These are phyloP conservation scores for Sphenostylis stenocarpa DNA, from an alignment of 306 rosid genomes.

Conservation along the genomic window DNA sequence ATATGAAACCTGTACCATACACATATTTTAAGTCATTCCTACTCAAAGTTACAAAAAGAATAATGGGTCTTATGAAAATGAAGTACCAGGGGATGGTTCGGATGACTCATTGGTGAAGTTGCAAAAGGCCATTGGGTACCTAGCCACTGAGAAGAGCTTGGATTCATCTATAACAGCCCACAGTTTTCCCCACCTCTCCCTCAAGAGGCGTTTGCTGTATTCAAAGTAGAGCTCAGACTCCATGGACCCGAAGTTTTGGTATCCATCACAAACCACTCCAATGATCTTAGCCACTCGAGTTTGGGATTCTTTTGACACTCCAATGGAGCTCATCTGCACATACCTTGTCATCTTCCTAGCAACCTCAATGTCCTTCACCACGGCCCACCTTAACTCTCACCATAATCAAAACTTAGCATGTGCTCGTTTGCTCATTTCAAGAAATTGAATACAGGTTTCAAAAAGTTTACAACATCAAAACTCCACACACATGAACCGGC, in stretches of 20 bases:
- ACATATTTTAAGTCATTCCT: background rate
- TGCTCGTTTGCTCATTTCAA: no score
- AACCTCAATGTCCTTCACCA: constrained; percentile 70
- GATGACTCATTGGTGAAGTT: constrained; percentile 46
- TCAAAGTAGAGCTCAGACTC: constrained; percentile 55
- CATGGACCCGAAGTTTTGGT: constrained; percentile 38
- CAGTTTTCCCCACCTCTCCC: constrained; percentile 65
- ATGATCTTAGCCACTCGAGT: constrained; percentile 66
- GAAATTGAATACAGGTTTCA: no score
- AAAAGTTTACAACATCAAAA: background rate
- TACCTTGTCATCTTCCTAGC: constrained; percentile 66
- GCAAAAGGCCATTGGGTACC: constrained; percentile 46
- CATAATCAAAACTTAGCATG: background rate
- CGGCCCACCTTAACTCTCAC: constrained; percentile 58
- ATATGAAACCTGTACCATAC: constrained; percentile 56
- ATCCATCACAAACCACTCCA: constrained; percentile 56
- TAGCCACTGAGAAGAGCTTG: constrained; percentile 43
- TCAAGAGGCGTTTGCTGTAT: constrained; percentile 39
- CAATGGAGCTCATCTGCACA: constrained; percentile 62
- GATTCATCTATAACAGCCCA: constrained; percentile 36
- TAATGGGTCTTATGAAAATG: background rate
- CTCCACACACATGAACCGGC: no score
- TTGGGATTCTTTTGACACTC: constrained; percentile 84
- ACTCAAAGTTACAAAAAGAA: background rate
- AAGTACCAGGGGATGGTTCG: constrained; percentile 59